Base-by-base conservation (phyloP, 1,284 basidiomycete species). In the Exobasidium cylindrosporum region DNA sequence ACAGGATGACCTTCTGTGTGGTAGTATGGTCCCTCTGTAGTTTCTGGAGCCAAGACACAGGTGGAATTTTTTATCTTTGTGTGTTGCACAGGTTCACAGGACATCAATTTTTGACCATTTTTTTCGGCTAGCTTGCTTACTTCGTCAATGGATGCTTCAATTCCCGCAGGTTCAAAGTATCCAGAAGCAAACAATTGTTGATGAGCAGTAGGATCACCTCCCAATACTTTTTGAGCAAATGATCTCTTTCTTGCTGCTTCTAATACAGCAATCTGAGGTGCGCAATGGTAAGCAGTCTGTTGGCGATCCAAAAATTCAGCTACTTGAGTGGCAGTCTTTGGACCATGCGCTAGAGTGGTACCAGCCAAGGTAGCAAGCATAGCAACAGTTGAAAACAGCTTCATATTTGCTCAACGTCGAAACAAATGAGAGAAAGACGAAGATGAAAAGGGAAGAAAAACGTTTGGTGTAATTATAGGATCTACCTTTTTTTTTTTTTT, bases 21-120 rank as follows among this genome's bases (percentile, higher is more conserved):
- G 68, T 83, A 84, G 76, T 84, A 84, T 4, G 83, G 83, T 0
- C 83, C 83, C 62, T 82, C 80, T 1, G 81, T 81, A 6, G 81
- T 73, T 63, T 83, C 79, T 1, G 82, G 82, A 4, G 82, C 76
- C 13, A 80, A 70, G 29, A 80, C 78, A 62, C 81, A 81, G 13
- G 79, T 78, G 62, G 78, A 76, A 66, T 81, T 81, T 26, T 70
- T 68, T 50, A 81, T 81, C 65, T 64, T 73, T 46, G 66, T 63
- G 52, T 74, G 73, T 10, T 67, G 59, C 2, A 77, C 61, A 1
- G 73, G 70, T 31, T 77, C 70, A 65, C 79, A 80, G 7, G 73
- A 70, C 64, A 80, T 71, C 46, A 78, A 67, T 59, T 69, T 56
- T 64, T 76, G 72, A 49, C 66, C 67, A 57, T 68, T 62, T 44